A percentile compares a stretch with the other conserved stretches of the same genome.
phyloP scores from a whole-genome alignment of 2,329 filamentous ascomycete genomes.

The Shiraia sp. region DNA sequence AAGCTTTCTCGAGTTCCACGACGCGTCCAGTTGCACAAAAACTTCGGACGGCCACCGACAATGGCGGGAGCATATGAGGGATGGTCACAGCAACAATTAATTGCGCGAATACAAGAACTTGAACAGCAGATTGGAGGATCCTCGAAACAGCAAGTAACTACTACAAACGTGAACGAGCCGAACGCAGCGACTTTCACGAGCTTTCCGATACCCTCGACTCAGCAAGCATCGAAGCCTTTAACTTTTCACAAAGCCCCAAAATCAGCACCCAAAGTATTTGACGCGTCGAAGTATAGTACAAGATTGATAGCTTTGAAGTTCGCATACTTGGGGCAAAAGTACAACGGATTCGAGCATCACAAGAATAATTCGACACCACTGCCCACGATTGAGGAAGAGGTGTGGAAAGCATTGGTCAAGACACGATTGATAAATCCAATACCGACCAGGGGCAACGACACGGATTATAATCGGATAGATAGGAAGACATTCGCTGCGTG shows the following conservation, averaged over 20 bases:
- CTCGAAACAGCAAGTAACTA: background rate
- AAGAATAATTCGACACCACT: conserved; percentile 67
- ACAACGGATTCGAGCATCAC: conserved; percentile 92
- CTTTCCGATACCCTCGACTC: conserved; percentile 5
- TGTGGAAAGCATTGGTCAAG: conserved; percentile 89
- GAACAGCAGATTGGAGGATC: conserved; percentile 21
- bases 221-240: conserved; percentile 6
- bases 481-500: conserved; percentile 41
- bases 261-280: conserved; percentile 61
- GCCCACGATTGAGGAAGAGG: conserved; percentile 86
- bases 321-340: conserved; percentile 87
- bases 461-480: conserved; percentile 39
- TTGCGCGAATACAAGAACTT: conserved; percentile 38
- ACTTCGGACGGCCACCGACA: conserved; percentile 11
- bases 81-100: conserved; percentile 41
- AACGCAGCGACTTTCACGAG: conserved; percentile 4
- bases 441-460: conserved; percentile 17
- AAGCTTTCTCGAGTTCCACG: conserved; percentile 37
- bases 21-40: conserved; percentile 22
- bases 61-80: conserved; percentile 35
- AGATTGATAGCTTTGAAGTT: conserved; percentile 89
- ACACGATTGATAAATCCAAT: conserved; percentile 68
- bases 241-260: conserved; percentile 35
- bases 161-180: conserved; percentile 1
- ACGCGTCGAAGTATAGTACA: conserved; percentile 79